These are phyloP conservation scores for Aspergillus persii DNA, from an alignment of 2,329 filamentous ascomycete species.

Conservation along the genomic window DNA sequence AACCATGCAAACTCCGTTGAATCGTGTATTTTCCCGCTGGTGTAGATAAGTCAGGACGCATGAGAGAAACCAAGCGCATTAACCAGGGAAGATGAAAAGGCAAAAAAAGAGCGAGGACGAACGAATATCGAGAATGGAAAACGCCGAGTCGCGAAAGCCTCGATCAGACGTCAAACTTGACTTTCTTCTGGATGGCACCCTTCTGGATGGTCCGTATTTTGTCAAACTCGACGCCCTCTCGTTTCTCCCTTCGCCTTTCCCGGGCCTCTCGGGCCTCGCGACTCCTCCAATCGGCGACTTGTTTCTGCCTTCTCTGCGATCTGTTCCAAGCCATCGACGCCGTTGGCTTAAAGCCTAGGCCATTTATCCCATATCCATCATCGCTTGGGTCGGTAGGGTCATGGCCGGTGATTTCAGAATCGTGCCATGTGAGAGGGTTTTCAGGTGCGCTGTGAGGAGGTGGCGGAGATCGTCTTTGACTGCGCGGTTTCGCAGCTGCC, in stretches of 20 bases:
- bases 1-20: slow-evolving; percentile 4
- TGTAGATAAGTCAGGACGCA: neutral
- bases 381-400: slow-evolving; percentile 56
- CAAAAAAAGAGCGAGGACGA: slow-evolving; percentile 1
- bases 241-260: slow-evolving; percentile 54
- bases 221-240: slow-evolving; percentile 33
- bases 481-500: slow-evolving; percentile 25
- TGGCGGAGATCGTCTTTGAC: slow-evolving; percentile 35
- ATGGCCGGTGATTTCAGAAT: slow-evolving; percentile 62
- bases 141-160: neutral
- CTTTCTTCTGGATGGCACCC: slow-evolving; percentile 36
- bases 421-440: slow-evolving; percentile 52
- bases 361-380: slow-evolving; percentile 63
- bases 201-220: slow-evolving; percentile 28
- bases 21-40: neutral
- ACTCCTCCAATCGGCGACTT: slow-evolving; percentile 59
- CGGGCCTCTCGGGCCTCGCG: slow-evolving; percentile 60
- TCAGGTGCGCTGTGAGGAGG: slow-evolving; percentile 23
- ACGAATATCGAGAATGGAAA: slow-evolving; percentile 1
- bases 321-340: slow-evolving; percentile 58
- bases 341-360: slow-evolving; percentile 62
- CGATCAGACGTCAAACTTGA: slow-evolving; percentile 39
- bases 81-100: neutral
- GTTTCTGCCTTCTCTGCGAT: slow-evolving; percentile 56
- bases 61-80: neutral